Conservation (phyloP, 495 filamentous ascomycete genomes). For the Pseudoneurospora amorphoporcata region DNA sequence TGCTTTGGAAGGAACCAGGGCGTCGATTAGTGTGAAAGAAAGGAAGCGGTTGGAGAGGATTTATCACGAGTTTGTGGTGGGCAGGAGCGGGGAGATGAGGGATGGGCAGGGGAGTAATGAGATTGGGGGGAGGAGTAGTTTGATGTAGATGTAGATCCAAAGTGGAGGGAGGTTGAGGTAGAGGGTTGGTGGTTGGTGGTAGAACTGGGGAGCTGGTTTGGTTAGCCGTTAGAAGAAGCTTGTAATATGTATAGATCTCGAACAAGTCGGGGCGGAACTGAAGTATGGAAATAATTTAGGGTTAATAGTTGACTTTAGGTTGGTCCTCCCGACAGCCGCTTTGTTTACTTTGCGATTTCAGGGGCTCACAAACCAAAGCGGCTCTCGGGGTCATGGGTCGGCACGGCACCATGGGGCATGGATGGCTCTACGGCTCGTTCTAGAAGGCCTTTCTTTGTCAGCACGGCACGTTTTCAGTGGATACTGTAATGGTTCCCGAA, state of each 20-base stretch:
- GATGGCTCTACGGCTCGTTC: neutral
- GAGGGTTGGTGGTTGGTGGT: no score
- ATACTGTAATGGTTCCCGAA: neutral
- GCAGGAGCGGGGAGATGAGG: conserved; percentile 87
- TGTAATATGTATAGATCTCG: neutral
- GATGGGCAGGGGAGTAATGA: conserved; percentile 83
- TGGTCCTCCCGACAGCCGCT: neutral
- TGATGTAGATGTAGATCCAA: conserved; percentile 66
- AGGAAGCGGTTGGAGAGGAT: conserved; percentile 62
- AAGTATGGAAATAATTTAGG: neutral
- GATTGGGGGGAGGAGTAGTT: conserved; percentile 81
- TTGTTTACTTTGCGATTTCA: neutral
- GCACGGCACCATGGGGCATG: no score
- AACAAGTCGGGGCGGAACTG: neutral
- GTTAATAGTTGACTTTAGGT: neutral
- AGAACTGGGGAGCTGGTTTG: neutral
- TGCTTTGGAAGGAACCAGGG: conserved; percentile 64
- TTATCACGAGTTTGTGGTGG: conserved; percentile 85
- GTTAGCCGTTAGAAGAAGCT: neutral
- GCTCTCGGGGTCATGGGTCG: neutral
- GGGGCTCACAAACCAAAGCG: neutral
- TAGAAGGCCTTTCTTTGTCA: neutral
- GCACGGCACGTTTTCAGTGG: neutral
- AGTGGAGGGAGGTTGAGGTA: neutral
- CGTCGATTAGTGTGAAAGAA: conserved; percentile 74